Base-by-base conservation (phyloP, 225 moss, liverwort and hornwort species). In the Rhytidiadelphus loreus region DNA sequence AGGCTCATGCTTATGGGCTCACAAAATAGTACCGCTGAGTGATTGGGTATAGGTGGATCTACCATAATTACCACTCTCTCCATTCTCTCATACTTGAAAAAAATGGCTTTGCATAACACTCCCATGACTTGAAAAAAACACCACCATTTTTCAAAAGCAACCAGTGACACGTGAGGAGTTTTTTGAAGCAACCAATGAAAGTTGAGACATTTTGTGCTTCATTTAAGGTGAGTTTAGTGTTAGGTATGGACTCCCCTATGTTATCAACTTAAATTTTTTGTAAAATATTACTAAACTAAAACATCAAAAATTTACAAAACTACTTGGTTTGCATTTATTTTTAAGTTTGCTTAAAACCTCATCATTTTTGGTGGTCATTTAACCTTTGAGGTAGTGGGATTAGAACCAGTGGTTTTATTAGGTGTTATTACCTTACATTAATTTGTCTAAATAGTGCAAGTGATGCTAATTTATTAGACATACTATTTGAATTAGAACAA, bases 301-400 rank as follows among this genome's bases (percentile, higher is more conserved):
- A 0, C 0, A 0, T 7, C 2, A 32, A 12, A 75, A 32, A 8
- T 12, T 32, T 8, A 75, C 3, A 2, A 50, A 75, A 5, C 30
- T 50, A 32, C 2, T 21, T 32, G 12, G 33, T 32, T 75, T 50
- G 12, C 33, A 21, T 32, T 32, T 75, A 4, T n/a, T 13, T 1
- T 32, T 50, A 0, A 7, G 12, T 50, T 32, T 6, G 6, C 1
- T 46, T 7, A 32, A 48, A 32, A 48, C 0, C 0, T 33, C 21
- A 13, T 18, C 8, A 18, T 46, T 46, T 73, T 29, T 2, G 3
- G 15, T 1, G 17, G 2, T 6, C 26, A 29, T 17, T 44, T 29
- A 4, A 5, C 8, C 2, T 46, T 46, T 11, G 30, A 30, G 11
- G 32, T 12, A 32, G 2, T 75, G 7, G 12, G 3, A 32, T 75